Conservation (phyloP, 768 basidiomycete species). For the Russula olivacea region DNA sequence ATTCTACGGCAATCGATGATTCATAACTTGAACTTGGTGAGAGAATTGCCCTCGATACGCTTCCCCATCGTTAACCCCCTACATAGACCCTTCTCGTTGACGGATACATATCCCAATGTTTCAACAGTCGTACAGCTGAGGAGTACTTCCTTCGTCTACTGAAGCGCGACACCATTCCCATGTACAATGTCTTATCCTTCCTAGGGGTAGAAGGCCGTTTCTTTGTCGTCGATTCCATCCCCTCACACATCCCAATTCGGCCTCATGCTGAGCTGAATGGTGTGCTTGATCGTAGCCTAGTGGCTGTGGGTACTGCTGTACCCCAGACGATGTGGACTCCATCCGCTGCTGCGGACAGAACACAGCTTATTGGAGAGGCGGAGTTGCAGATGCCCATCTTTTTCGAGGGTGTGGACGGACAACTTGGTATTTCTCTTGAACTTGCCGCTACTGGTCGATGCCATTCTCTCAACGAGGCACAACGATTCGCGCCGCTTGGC, state of each 20-base stretch:
- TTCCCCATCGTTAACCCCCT: background rate
- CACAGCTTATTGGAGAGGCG: background rate
- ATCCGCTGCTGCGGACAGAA: background rate
- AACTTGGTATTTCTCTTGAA: slow-evolving; percentile 9
- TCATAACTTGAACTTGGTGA: background rate
- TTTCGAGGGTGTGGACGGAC: slow-evolving; percentile 9
- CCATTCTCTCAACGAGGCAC: background rate
- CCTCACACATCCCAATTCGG: background rate
- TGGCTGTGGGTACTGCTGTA: slow-evolving; percentile 12
- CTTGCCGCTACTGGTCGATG: slow-evolving; percentile 1
- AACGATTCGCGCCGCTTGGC: background rate
- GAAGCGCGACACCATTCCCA: background rate
- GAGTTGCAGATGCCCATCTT: slow-evolving; percentile 19
- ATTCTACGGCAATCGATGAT: background rate
- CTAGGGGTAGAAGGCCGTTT: background rate
- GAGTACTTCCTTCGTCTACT: background rate
- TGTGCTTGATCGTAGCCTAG: slow-evolving; percentile 4
- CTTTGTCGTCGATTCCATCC: background rate
- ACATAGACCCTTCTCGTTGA: slow-evolving; percentile 8
- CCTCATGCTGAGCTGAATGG: background rate
- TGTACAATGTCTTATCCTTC: background rate
- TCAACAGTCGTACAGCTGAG: background rate
- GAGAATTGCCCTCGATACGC: background rate
- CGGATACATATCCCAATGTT: slow-evolving; percentile 13
- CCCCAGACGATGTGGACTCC: slow-evolving; percentile 16